phyloP scores from a whole-genome alignment of 805 yeast species.

The Metschnikowia bowlesiae region DNA sequence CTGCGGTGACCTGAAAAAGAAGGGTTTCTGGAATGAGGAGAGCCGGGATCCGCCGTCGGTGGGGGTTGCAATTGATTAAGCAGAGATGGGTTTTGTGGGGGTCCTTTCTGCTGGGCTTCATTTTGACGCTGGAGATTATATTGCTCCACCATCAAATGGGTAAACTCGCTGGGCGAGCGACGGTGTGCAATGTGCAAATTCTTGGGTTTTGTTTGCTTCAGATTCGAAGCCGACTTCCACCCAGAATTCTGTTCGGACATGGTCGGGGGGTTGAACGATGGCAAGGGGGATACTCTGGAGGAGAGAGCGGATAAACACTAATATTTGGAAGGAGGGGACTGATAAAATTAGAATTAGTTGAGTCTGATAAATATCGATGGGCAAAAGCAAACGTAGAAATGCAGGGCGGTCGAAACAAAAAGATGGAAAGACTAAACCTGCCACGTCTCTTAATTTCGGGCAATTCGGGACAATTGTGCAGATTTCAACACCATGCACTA shows the following conservation, averaged over 20 bases:
- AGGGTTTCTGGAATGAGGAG: constrained; percentile 35
- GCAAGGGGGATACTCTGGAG: neutral
- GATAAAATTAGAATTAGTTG: neutral
- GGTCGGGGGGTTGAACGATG: neutral
- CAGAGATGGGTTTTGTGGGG: constrained; percentile 61
- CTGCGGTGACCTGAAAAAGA: constrained; percentile 28
- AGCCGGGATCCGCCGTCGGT: constrained; percentile 24
- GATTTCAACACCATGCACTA: neutral
- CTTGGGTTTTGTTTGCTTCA: constrained; percentile 21
- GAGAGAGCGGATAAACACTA: neutral
- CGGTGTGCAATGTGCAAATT: constrained; percentile 90
- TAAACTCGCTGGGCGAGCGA: constrained; percentile 91
- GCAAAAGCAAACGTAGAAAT: neutral
- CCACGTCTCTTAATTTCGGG: constrained; percentile 1
- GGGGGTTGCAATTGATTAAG: constrained; percentile 13
- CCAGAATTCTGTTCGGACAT: constrained; percentile 14
- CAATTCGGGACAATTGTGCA: neutral
- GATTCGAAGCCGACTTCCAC: neutral
- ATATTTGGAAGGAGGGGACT: neutral
- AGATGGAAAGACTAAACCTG: neutral
- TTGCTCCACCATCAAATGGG: constrained; percentile 88
- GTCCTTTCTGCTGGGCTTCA: constrained; percentile 87
- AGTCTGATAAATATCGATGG: neutral
- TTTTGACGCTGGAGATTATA: constrained; percentile 85
- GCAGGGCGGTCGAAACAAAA: neutral